Evolutionary conservation across 768 basidiomycete species (phyloP).

Genomic region (Termitomyces sp.): DNA sequence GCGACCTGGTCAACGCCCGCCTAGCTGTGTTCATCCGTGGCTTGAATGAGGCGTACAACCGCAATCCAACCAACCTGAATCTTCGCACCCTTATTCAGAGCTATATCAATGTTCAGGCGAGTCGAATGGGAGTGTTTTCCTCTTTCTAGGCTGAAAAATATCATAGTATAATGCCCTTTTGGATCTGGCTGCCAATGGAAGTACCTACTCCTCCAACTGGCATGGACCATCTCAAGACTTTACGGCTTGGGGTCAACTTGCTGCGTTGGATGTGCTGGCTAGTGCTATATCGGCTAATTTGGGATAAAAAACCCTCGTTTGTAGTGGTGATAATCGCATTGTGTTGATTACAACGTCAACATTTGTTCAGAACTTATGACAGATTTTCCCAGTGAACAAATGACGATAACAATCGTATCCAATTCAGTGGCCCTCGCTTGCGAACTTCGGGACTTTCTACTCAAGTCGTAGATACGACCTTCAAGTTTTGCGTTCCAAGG

Average conservation of each 20-base stretch:
- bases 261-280: slow-evolving; percentile 38
- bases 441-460: not conserved
- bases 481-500: not conserved
- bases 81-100: slow-evolving; percentile 38
- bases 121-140: not conserved
- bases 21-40: slow-evolving; percentile 41
- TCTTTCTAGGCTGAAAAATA: not conserved
- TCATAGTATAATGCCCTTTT: slow-evolving; percentile 44
- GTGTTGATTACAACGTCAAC: not conserved
- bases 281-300: slow-evolving; percentile 27
- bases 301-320: not conserved
- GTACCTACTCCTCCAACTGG: slow-evolving; percentile 40
- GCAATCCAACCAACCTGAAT: slow-evolving; percentile 29
- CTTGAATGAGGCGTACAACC: slow-evolving; percentile 36
- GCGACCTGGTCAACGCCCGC: not conserved
- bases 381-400: not conserved
- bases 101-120: slow-evolving; percentile 47
- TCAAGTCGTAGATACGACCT: not conserved
- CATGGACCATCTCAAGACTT: slow-evolving; percentile 38
- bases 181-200: slow-evolving; percentile 38
- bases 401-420: not conserved
- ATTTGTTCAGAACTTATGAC: not conserved
- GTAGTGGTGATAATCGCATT: not conserved
- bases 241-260: slow-evolving; percentile 45
- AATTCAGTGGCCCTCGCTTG: not conserved